Evolutionary conservation across 805 yeast species (phyloP), one percentile per base, ranked within the genome.

Genomic region (Wickerhamomyces alni): DNA sequence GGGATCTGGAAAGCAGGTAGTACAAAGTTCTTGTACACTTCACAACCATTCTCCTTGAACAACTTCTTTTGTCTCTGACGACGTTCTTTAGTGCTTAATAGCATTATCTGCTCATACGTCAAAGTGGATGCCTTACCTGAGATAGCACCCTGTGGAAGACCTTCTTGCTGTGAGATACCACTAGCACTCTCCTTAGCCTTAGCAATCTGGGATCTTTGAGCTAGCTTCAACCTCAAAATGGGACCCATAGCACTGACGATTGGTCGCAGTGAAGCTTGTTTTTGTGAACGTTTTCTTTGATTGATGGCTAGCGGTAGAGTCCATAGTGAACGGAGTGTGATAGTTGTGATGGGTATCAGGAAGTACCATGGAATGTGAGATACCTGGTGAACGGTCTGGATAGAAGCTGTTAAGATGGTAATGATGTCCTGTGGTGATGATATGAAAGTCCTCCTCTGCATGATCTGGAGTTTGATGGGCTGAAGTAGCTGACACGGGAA

Each of bases 1-100:
- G 98, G 98, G 17, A 91, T 70, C 56, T 89, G 98, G 15, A 86
- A 75, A 0, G 79, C 63, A 1, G 97, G 97, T 29, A 87, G 65
- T 4, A 84, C 51, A 40, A 78, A 63, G 51, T 84, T 80, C 58
- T 88, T 89, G 87, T 94, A 89, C 42, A 81, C 59, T 54, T 87
- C 91, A 38, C 88, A 85, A 9, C 70, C 66, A 52, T 82, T 69
- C 39, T 74, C 70, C 46, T 72, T 74, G 62, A 83, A 89, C n/a
- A 89, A 65, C 36, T 58, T 58, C 50, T 80, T 78, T 49, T 91
- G 94, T 45, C 94, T 69, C 44, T 77, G 79, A 42, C 89, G 67
- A 32, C 81, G 75, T 57, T 89, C 97, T 56, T 85, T 88, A 7
- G 84, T 69, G 0, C 94, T 73, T 24, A 91, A 51, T 3, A 88